A percentile compares a stretch with the other conserved stretches of the same genome.
Conservation (phyloP, 345 rosid species). For the Lepidium didymum region DNA sequence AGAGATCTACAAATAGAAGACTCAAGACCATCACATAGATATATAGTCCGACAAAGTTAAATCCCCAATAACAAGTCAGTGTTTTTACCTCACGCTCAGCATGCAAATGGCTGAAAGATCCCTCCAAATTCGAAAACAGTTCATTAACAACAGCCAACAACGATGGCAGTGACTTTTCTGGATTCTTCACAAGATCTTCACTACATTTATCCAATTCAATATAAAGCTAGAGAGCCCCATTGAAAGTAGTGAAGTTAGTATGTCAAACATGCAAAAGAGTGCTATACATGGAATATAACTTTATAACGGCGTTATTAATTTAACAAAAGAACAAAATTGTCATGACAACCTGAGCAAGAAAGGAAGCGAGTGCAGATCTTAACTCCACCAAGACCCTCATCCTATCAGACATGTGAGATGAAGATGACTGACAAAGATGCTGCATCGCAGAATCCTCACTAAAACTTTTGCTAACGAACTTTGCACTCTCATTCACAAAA, state of each 20-base stretch:
- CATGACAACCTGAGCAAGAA: conserved; percentile 72
- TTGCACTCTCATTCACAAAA: conserved; percentile 46
- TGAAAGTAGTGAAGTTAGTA: conserved; percentile 1
- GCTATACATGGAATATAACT: not conserved
- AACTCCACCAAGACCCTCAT: conserved; percentile 44
- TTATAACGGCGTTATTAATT: not conserved
- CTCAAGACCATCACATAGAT: not conserved
- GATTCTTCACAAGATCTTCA: conserved; percentile 60
- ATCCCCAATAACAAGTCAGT: not conserved
- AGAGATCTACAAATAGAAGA: not conserved
- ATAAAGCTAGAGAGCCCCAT: conserved; percentile 48
- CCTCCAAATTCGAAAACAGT: conserved; percentile 61
- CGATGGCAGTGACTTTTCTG: conserved; percentile 51
- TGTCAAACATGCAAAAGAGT: not conserved
- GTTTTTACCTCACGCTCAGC: conserved; percentile 49
- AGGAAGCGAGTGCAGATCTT: conserved; percentile 65
- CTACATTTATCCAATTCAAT: conserved; percentile 62
- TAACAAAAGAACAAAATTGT: not conserved
- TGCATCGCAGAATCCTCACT: conserved; percentile 46
- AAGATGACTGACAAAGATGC: conserved; percentile 53
- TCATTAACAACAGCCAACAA: conserved; percentile 41
- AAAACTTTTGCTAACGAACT: conserved; percentile 37
- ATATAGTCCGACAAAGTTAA: not conserved
- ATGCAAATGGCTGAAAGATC: conserved; percentile 57
- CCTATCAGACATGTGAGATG: conserved; percentile 63